Evolutionary conservation across 192 early-diverging fungal species (phyloP), one percentile per base, ranked within the genome.

Genomic region (Coemansia asiatica): DNA sequence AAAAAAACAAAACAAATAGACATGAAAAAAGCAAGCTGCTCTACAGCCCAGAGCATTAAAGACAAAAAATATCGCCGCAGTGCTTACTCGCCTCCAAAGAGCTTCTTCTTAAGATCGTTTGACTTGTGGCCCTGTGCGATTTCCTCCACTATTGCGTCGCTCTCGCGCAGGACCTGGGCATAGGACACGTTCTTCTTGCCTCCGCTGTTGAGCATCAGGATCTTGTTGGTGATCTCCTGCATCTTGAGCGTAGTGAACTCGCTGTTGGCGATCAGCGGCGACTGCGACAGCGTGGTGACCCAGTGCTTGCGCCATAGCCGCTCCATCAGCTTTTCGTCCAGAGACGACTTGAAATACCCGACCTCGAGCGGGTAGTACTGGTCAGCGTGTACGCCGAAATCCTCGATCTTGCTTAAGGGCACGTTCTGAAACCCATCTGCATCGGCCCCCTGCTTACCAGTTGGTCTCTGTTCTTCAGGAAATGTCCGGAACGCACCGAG

Each of bases 401-500:
- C 97, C 76, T 97, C 95, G 73, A 98, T 96, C 64, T 98, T 98
- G 83, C 83, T 87, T 55, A 95, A 66, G 25, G 97, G 97, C 65
- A 98, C 65, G 48, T 64, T 68, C 61, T 75, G 67, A 35, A 72
- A 67, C 48, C 71, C 79, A 31, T 57, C 64, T n/a, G 53, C 19
- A 29, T 56, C 63, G 18, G 56, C 26, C 12, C 49, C 63, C 35
- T 50, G 19, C 51, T 33, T 35, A 38, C 54, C 51, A 12, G 44
- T 36, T 12, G 57, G 47, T 22, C 46, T 49, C 44, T 74, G 33
- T 12, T 69, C 92, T 74, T 90, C 89, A 28, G 95, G 97, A 54
- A 92, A 97, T n/a, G 97, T 96, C 49, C 97, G 85, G 84, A 98
- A 98, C n/a, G 95, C 95, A 12, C 97, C 97, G 51, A 98, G 89